phyloP scores from a whole-genome alignment of 2,329 filamentous ascomycete genomes.

The Ceratocystis huliohia region DNA sequence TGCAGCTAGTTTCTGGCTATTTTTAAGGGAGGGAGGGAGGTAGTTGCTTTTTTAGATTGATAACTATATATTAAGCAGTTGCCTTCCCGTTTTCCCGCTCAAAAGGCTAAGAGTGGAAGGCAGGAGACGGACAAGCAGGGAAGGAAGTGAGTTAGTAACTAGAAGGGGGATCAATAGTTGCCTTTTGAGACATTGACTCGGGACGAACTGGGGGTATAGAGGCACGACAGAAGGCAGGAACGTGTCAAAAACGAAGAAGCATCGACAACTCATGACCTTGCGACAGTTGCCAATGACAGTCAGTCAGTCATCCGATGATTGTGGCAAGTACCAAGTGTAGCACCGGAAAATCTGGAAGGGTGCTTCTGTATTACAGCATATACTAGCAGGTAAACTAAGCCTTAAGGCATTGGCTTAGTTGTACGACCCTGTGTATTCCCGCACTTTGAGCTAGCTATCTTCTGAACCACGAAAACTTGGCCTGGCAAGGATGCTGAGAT shows the following conservation, averaged over 20 bases:
- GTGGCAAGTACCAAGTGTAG: background rate
- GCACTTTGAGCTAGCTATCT: background rate
- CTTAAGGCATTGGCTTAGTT: too few relatives aligned
- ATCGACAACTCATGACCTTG: background rate
- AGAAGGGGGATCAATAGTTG: background rate
- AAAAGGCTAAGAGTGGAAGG: background rate
- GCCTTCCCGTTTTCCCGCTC: background rate
- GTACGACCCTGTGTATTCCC: too few relatives aligned
- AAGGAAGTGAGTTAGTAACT: background rate
- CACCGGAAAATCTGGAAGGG: background rate
- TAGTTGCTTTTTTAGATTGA: background rate
- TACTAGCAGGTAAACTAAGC: too few relatives aligned
- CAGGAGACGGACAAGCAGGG: background rate
- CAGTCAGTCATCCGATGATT: conserved; percentile 4
- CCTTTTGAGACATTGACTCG: conserved; percentile 5
- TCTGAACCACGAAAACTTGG: background rate
- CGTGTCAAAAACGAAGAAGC: background rate
- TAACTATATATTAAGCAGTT: background rate
- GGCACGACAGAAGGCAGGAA: conserved; percentile 1
- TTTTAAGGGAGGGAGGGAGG: background rate
- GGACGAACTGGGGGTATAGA: background rate
- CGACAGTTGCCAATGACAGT: background rate
- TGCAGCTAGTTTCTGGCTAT: background rate
- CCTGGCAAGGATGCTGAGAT: background rate
- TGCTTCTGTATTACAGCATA: too few relatives aligned